phyloP scores from a whole-genome alignment of 352 stramenopile species.

The Phytopythium litorale region DNA sequence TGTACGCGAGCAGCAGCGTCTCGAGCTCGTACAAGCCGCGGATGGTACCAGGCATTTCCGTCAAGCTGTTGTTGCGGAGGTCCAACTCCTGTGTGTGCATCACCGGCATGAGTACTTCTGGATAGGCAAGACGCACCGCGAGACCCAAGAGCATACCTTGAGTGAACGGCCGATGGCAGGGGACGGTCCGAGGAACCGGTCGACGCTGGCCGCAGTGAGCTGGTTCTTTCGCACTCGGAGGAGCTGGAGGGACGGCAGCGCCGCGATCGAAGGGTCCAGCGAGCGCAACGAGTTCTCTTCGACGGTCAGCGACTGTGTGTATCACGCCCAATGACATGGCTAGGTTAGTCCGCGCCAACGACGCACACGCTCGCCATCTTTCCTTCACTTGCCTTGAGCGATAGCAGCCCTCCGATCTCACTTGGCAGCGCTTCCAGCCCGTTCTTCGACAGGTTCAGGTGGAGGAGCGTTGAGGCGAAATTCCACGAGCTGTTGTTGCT shows the following conservation, averaged over 20 bases:
- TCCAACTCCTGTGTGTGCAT: conserved; percentile 62
- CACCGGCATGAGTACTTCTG: not conserved
- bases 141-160: conserved; percentile 15
- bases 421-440: conserved; percentile 36
- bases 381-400: conserved; percentile 31
- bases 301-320: conserved; percentile 44
- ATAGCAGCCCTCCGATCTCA: conserved; percentile 37
- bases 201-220: conserved; percentile 39
- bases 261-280: conserved; percentile 36
- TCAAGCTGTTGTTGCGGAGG: conserved; percentile 64
- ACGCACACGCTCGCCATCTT: not conserved
- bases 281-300: conserved; percentile 64
- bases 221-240: conserved; percentile 76
- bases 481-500: conserved; percentile 18
- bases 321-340: not conserved
- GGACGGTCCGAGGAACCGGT: conserved; percentile 30
- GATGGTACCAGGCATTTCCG: conserved; percentile 34
- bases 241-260: conserved; percentile 46
- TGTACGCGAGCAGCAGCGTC: conserved; percentile 66
- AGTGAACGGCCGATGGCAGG: conserved; percentile 19
- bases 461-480: conserved; percentile 47
- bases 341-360: conserved; percentile 1
- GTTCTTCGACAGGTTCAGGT: conserved; percentile 74
- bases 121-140: no score
- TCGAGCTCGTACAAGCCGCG: conserved; percentile 37